Conservation (phyloP, 805 yeast genomes). For the Cyberlindnera saturnus region DNA sequence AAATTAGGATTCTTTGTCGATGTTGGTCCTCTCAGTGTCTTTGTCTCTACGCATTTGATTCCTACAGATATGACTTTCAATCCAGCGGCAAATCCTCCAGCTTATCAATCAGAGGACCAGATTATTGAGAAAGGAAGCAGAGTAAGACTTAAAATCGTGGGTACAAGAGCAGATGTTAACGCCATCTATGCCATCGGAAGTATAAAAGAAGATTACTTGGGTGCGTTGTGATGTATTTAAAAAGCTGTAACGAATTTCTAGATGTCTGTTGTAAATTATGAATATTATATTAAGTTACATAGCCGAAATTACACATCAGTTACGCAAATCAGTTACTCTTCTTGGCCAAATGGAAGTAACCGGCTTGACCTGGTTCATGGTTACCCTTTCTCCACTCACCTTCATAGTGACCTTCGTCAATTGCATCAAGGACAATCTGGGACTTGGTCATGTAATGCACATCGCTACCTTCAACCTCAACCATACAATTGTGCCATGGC, state of each 20-base stretch:
- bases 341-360: slow-evolving; percentile 17
- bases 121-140: slow-evolving; percentile 90
- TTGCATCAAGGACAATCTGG: slow-evolving; percentile 30
- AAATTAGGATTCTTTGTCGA: slow-evolving; percentile 96
- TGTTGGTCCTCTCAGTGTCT: slow-evolving; percentile 94
- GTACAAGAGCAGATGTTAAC: slow-evolving; percentile 95
- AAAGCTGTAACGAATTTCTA: neutral
- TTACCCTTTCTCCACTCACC: slow-evolving; percentile 32
- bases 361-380: slow-evolving; percentile 29
- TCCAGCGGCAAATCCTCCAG: slow-evolving; percentile 97
- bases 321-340: neutral
- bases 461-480: slow-evolving; percentile 32
- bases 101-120: slow-evolving; percentile 92
- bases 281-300: neutral
- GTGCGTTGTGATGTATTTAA: slow-evolving; percentile 46
- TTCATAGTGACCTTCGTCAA: slow-evolving; percentile 26
- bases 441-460: slow-evolving; percentile 31
- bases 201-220: slow-evolving; percentile 95
- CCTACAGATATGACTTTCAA: slow-evolving; percentile 92
- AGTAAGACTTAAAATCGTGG: slow-evolving; percentile 91
- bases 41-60: slow-evolving; percentile 89
- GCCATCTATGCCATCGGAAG: slow-evolving; percentile 97
- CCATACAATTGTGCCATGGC: slow-evolving; percentile 59
- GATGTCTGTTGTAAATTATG: neutral
- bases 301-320: no score